Evolutionary conservation across 2,329 filamentous ascomycete species (phyloP), one percentile per base, ranked within the genome.

Genomic region (Penicillium sp.): DNA sequence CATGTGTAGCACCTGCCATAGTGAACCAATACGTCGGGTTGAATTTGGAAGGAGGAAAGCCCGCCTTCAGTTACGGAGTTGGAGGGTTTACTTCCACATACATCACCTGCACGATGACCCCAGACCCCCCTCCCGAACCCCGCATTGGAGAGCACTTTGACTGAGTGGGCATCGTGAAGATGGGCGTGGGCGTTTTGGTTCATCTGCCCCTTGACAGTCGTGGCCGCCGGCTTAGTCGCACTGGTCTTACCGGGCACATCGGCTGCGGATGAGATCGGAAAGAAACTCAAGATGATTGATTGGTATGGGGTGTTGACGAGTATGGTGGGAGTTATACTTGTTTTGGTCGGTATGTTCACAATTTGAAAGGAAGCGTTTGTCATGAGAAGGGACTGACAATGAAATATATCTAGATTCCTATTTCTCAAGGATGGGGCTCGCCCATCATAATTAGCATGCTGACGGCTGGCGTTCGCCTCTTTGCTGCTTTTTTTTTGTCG

Each of bases 111-210:
- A 37, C n/a, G 33, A 37, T 37, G 33, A 37, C 2, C 33, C 33
- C 33, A 37, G 14, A n/a, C n/a, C n/a, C 33, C 33, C 18, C 33
- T 12, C 31, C 6, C 18, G 33, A 37, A 11, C 33, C 9, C 14
- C 29, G 29, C 29, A 12, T n/a, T 12, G 2, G 71, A 68, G 9
- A 70, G 69, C 12, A 60, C 62, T 1, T 53, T 74, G 6, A 66
- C 67, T 2, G 60, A 73, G n/a, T 49, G 56, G 1, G 50, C 61
- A 3, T 63, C 60, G 0, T 74, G 71, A 71, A 51, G 67, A 35
- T 72, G 71, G 70, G 41, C 42, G 4, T 72, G 71, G 70, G 41
- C 42, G 4, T 52, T 52, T 20, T 52, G 40, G 40, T 33, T 52
- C 18, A 45, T 52, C 6, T 26, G 27, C n/a, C 40, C 42, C 14